Evolutionary conservation across 805 yeast species (phyloP).

Genomic region (Phaffomyces antillensis): DNA sequence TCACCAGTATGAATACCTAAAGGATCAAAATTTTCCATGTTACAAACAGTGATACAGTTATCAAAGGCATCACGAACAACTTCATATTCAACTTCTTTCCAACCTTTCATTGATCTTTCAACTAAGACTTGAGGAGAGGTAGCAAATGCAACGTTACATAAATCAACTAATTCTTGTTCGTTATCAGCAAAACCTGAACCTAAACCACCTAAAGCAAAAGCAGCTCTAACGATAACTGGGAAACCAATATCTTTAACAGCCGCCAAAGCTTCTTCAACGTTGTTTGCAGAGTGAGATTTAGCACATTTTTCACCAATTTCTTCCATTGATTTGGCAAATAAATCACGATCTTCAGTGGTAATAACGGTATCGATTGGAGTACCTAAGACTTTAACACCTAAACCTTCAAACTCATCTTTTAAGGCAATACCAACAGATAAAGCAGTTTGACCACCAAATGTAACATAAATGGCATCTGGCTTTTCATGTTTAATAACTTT

Average conservation of each 20-base stretch:
- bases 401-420: slow-evolving; percentile 87
- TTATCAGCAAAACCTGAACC: slow-evolving; percentile 97
- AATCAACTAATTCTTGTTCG: slow-evolving; percentile 69
- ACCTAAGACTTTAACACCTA: slow-evolving; percentile 94
- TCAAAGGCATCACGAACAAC: slow-evolving; percentile 97
- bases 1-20: slow-evolving; percentile 99
- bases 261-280: slow-evolving; percentile 70
- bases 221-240: slow-evolving; percentile 97
- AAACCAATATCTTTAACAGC: slow-evolving; percentile 86
- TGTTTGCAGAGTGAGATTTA: slow-evolving; percentile 76
- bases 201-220: slow-evolving; percentile 94
- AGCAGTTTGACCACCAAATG: slow-evolving; percentile 99
- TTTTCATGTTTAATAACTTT: slow-evolving; percentile 91
- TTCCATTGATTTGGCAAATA: slow-evolving; percentile 90
- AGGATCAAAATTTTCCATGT: slow-evolving; percentile 98
- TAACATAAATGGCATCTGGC: slow-evolving; percentile 94
- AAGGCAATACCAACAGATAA: slow-evolving; percentile 90
- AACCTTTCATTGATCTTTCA: slow-evolving; percentile 96
- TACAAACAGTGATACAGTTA: slow-evolving; percentile 98
- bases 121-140: slow-evolving; percentile 93
- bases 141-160: slow-evolving; percentile 90
- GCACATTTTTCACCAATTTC: slow-evolving; percentile 96
- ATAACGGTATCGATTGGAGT: slow-evolving; percentile 93
- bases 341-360: slow-evolving; percentile 97
- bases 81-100: slow-evolving; percentile 98